Percentiles rank a stretch among this genome's conserved stretches.
Conservation (phyloP, 257 asterid genomes). For the Rauvolfia tetraphylla region DNA sequence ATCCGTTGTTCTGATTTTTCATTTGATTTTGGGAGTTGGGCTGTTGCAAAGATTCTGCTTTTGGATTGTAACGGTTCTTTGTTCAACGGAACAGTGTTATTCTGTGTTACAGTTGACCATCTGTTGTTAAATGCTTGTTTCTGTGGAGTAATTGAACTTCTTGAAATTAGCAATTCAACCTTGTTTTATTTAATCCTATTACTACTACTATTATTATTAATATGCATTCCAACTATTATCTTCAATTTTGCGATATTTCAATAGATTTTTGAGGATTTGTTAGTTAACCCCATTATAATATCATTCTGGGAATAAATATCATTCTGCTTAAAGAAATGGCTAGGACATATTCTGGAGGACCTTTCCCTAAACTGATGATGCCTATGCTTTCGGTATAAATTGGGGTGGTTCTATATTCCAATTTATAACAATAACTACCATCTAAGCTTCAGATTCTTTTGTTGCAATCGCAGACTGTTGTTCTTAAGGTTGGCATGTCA, state of each 20-base stretch:
- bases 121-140: not conserved
- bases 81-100: not conserved
- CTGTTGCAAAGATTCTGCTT: not conserved
- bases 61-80: not conserved
- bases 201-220: no score
- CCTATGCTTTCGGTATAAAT: not conserved
- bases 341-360: not conserved
- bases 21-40: not conserved
- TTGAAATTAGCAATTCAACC: not conserved
- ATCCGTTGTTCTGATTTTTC: not conserved
- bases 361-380: not conserved
- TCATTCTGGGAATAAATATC: not conserved
- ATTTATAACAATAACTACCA: not conserved
- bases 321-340: not conserved
- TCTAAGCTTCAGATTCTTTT: not conserved
- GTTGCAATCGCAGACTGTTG: slow-evolving; percentile 67
- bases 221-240: not conserved
- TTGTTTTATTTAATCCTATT: not conserved
- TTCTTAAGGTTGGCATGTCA: slow-evolving; percentile 89
- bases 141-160: not conserved
- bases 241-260: not conserved
- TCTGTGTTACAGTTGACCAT: not conserved
- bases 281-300: not conserved
- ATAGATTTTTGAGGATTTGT: not conserved
- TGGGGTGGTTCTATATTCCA: not conserved